Evolutionary conservation across 108 stramenopile species (phyloP).

Genomic region (Stephanodiscus triporus): DNA sequence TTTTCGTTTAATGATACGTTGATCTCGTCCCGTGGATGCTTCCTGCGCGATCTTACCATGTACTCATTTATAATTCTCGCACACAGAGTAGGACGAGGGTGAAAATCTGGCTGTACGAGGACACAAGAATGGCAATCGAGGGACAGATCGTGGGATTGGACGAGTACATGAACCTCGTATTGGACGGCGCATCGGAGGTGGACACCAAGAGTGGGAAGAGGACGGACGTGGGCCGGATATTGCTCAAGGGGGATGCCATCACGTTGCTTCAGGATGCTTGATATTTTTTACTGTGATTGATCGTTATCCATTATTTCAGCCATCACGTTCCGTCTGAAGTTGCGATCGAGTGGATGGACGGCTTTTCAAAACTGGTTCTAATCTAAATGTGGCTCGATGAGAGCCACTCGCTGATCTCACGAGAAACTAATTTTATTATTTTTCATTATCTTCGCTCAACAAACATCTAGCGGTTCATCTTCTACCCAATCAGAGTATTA

Average conservation of each 20-base stretch:
- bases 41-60: slow-evolving; percentile 5
- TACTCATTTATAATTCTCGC: slow-evolving; percentile 5
- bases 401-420: too few relatives aligned
- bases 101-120: slow-evolving; percentile 98
- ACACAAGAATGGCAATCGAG: slow-evolving; percentile 95
- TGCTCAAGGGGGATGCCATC: slow-evolving; percentile 99
- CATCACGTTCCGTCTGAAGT: not conserved
- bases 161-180: slow-evolving; percentile 83
- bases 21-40: not conserved
- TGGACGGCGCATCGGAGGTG: slow-evolving; percentile 97
- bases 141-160: slow-evolving; percentile 97
- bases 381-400: too few relatives aligned
- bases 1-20: slow-evolving; percentile 31
- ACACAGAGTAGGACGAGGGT: slow-evolving; percentile 88
- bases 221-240: slow-evolving; percentile 87
- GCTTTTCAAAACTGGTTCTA: too few relatives aligned
- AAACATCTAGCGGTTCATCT: too few relatives aligned
- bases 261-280: slow-evolving; percentile 93
- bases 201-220: slow-evolving; percentile 70
- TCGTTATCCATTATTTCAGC: not conserved
- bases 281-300: too few relatives aligned
- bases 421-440: not conserved
- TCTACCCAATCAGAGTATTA: too few relatives aligned
- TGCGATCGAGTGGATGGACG: not conserved
- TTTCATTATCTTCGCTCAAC: not conserved